Evolutionary conservation across 2,329 filamentous ascomycete genomes (phyloP).

Genomic region (Hymenoscyphus fraxineus): DNA sequence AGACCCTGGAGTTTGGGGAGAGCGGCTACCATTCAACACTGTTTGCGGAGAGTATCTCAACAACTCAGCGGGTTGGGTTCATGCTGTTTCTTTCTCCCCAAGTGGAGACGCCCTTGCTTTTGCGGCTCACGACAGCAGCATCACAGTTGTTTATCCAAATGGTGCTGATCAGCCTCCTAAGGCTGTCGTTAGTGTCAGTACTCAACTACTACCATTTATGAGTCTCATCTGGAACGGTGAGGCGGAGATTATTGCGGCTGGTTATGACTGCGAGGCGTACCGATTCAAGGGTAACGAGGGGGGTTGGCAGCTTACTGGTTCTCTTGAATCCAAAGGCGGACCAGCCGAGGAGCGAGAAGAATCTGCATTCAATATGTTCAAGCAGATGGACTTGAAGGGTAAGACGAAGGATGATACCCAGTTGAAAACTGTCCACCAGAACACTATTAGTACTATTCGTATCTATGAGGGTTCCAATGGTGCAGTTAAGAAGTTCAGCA

Average conservation of each 20-base stretch:
- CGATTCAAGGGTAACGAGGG: constrained; percentile 73
- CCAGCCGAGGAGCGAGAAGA: constrained; percentile 68
- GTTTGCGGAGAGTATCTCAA: constrained; percentile 96
- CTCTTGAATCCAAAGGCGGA: constrained; percentile 67
- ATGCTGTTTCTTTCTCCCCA: constrained; percentile 88
- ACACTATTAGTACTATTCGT: constrained; percentile 84
- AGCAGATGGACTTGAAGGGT: constrained; percentile 97
- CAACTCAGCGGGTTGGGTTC: constrained; percentile 94
- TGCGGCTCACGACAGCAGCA: constrained; percentile 89
- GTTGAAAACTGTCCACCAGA: constrained; percentile 93
- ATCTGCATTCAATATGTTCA: constrained; percentile 95
- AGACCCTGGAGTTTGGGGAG: constrained; percentile 86
- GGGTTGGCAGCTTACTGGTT: constrained; percentile 81
- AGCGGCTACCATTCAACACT: constrained; percentile 94
- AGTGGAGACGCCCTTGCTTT: constrained; percentile 92
- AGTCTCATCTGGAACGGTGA: constrained; percentile 90
- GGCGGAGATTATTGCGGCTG: constrained; percentile 89
- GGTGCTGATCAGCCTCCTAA: constrained; percentile 85
- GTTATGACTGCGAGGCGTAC: constrained; percentile 87
- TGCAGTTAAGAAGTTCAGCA: constrained; percentile 75
- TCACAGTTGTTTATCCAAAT: constrained; percentile 92
- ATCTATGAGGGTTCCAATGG: constrained; percentile 65
- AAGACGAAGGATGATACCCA: constrained; percentile 89
- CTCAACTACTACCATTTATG: constrained; percentile 87
- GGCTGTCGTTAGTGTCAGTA: constrained; percentile 86